These are phyloP conservation scores for Neurospora africana DNA, from an alignment of 495 filamentous ascomycete species.

Conservation along the genomic window DNA sequence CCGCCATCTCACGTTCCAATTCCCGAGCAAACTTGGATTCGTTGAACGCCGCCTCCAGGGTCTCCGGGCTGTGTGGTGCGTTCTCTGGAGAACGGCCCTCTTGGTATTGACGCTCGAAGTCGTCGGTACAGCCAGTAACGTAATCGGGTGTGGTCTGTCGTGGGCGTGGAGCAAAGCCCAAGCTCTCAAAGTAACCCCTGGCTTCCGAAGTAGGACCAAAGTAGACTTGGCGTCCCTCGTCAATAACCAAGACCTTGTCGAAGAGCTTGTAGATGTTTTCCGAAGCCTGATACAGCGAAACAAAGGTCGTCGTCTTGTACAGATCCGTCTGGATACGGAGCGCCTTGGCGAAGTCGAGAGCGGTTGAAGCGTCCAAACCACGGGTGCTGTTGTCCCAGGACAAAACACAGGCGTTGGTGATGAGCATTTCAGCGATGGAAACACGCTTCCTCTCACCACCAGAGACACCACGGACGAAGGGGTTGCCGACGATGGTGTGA, in stretches of 20 bases:
- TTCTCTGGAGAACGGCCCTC: conserved; percentile 48
- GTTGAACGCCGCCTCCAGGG: conserved; percentile 57
- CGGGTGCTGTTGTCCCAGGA: conserved; percentile 82
- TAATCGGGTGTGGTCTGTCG: conserved; percentile 81
- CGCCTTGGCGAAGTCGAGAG: conserved; percentile 61
- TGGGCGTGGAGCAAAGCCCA: conserved; percentile 71
- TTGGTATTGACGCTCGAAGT: conserved; percentile 69
- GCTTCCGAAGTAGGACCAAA: conserved; percentile 66
- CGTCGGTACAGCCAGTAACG: conserved; percentile 74
- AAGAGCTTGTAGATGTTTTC: conserved; percentile 80
- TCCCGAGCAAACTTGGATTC: conserved; percentile 45
- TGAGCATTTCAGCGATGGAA: conserved; percentile 61
- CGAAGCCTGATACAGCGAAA: conserved; percentile 72
- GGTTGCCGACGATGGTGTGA: conserved; percentile 71
- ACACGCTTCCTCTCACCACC: conserved; percentile 78
- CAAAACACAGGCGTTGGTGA: conserved; percentile 59
- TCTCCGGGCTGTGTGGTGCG: conserved; percentile 55
- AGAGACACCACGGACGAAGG: conserved; percentile 72
- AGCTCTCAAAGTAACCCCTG: conserved; percentile 64
- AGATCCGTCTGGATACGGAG: conserved; percentile 69
- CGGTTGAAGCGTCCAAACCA: conserved; percentile 74
- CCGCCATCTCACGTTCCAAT: conserved; percentile 55
- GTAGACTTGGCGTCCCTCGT: conserved; percentile 68
- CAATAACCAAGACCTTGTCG: conserved; percentile 79
- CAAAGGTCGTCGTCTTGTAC: conserved; percentile 69